phyloP scores from a whole-genome alignment of 345 rosid species.

The Citrus hindsii region DNA sequence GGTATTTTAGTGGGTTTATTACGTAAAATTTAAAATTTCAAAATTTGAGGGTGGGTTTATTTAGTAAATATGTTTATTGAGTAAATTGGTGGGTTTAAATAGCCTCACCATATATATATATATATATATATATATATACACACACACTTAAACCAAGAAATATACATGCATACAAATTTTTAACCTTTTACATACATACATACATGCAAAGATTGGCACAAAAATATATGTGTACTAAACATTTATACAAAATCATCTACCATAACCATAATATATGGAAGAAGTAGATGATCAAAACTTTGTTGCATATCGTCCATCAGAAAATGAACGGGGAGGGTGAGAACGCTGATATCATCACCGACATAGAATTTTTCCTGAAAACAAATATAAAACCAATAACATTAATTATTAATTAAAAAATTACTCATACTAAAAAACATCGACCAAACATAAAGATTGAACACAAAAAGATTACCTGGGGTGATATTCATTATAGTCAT shows the following conservation, averaged over 20 bases:
- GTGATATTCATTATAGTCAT: background rate
- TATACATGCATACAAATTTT: too few species aligned
- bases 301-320: constrained; percentile 5
- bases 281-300: background rate
- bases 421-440: too few species aligned
- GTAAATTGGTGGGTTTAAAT: too few species aligned
- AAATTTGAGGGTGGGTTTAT: too few species aligned
- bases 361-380: constrained; percentile 16
- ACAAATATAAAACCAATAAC: background rate
- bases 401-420: background rate
- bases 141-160: too few species aligned
- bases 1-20: too few species aligned
- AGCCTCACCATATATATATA: too few species aligned
- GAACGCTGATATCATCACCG: constrained; percentile 26
- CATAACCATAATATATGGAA: background rate
- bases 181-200: too few species aligned
- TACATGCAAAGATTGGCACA: too few species aligned
- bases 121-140: too few species aligned
- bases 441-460: background rate
- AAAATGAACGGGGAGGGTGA: constrained; percentile 34
- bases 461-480: constrained; percentile 8
- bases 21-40: too few species aligned
- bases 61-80: too few species aligned
- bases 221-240: background rate
- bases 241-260: background rate